Base-by-base conservation (phyloP, 495 filamentous ascomycete species). In the Xylaria intraflava region DNA sequence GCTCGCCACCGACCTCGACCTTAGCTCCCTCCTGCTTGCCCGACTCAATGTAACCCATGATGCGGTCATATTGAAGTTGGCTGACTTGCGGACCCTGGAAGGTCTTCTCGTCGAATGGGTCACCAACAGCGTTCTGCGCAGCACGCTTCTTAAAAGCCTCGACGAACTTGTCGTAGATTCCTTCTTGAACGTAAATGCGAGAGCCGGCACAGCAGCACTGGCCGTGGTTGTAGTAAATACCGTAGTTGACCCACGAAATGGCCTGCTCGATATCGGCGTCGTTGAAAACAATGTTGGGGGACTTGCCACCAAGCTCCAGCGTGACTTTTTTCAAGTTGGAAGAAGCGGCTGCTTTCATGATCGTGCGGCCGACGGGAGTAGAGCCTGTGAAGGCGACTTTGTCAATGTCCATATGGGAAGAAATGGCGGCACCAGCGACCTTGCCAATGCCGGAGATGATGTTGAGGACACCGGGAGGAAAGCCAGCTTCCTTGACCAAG, bases 291-390 rank as follows among this genome's bases (percentile, higher is more conserved):
- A 97, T 96, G 80, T 97, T 97, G 57, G 92, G 92, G 50, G 88
- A 94, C 84, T 97, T 97, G 74, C 92, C 92, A 69, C 92, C 92
- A 49, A 97, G 86, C 75, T 97, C 92, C 29, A 97, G 82, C n/a
- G 92, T 97, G 45, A 96, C 93, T 84, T 96, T 96, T 87, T 97
- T 97, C 69, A 97, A 67, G 81, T 97, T 97, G 66, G 88, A 93
- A 68, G 84, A 76, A 43, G 93, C 93, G 11, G 93, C 90, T 26
- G 92, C 90, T 83, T 96, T 95, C 82, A 97, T 89, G 80, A 98
- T 89, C 60, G 78, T 78, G 61, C 93, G 89, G 61, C 93, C 93
- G 53, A 95, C 86, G 47, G 87, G 62, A 61, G 93, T 98, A 17
- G 89, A 95, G 57, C 93, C 93, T 57, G 93, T 98, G 80, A 98